Percentiles rank a stretch among this genome's conserved stretches.
These are phyloP conservation scores for Teunomyces stri DNA, from an alignment of 805 yeast genomes.

Conservation along the genomic window DNA sequence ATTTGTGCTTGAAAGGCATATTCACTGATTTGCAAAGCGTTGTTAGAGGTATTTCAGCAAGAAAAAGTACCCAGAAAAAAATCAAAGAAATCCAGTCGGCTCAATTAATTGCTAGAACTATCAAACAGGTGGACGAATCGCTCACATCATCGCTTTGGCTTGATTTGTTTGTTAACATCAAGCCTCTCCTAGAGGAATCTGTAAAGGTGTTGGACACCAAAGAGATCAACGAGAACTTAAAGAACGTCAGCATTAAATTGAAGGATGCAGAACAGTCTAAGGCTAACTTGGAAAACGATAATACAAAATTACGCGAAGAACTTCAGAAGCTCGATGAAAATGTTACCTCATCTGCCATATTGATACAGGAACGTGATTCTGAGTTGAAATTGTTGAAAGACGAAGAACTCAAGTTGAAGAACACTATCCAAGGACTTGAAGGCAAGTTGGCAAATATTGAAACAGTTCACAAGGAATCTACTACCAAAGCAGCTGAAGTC, in stretches of 20 bases:
- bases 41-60: conserved; percentile 60
- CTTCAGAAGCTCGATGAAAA: conserved; percentile 34
- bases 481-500: conserved; percentile 19
- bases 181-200: conserved; percentile 70
- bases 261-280: conserved; percentile 35
- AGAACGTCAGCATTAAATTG: conserved; percentile 43
- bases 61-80: conserved; percentile 46
- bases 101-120: conserved; percentile 60
- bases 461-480: conserved; percentile 29
- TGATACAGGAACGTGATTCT: conserved; percentile 46
- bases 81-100: conserved; percentile 70
- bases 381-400: conserved; percentile 42
- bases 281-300: conserved; percentile 29
- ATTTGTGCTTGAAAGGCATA: conserved; percentile 53
- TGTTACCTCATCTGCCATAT: conserved; percentile 21
- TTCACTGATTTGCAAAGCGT: conserved; percentile 62
- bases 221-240: conserved; percentile 56
- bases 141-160: conserved; percentile 70
- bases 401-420: conserved; percentile 33
- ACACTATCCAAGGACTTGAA: conserved; percentile 26
- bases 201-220: conserved; percentile 58
- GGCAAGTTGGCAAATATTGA: conserved; percentile 29
- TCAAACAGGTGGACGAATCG: conserved; percentile 49
- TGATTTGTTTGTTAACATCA: conserved; percentile 62
- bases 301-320: conserved; percentile 38